Evolutionary conservation across 768 basidiomycete genomes (phyloP).

Genomic region (Grammothele lineata): DNA sequence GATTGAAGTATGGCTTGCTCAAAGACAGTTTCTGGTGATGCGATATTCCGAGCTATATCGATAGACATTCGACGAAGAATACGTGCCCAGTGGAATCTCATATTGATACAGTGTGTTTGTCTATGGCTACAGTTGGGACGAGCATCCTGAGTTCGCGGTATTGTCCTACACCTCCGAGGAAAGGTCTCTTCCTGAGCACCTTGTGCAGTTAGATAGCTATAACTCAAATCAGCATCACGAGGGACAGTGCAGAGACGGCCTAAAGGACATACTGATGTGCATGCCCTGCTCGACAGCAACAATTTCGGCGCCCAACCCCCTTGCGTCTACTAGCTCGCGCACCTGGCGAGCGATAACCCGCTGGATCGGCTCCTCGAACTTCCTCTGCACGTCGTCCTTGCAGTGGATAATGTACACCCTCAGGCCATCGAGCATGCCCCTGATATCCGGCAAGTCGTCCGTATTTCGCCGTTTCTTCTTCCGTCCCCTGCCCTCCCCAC

Average conservation of each 20-base stretch:
- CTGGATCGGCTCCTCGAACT: conserved; percentile 46
- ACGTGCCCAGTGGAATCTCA: not conserved
- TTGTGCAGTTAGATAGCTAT: no score
- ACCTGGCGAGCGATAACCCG: conserved; percentile 76
- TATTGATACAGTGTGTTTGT: conserved; percentile 32
- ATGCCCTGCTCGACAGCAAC: conserved; percentile 76
- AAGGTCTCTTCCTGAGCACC: no score
- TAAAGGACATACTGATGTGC: conserved; percentile 52
- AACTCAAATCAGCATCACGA: no score
- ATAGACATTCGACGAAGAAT: not conserved
- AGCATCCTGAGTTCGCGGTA: not conserved
- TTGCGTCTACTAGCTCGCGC: conserved; percentile 51
- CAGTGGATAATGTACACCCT: conserved; percentile 82
- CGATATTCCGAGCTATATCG: no score
- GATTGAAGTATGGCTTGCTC: no score
- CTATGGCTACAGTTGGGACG: conserved; percentile 31
- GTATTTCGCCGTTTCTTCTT: conserved; percentile 36
- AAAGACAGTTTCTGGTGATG: no score
- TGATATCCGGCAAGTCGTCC: conserved; percentile 36
- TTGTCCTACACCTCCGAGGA: no score
- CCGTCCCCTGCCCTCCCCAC: no score
- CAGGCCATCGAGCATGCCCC: conserved; percentile 52
- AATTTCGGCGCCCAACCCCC: conserved; percentile 67
- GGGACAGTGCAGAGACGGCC: not conserved
- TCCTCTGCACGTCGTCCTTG: conserved; percentile 65